Percentiles rank a stretch among this genome's conserved stretches.
Evolutionary conservation across 148 eudicot species (phyloP).

Genomic region (Rhododendron henanense): DNA sequence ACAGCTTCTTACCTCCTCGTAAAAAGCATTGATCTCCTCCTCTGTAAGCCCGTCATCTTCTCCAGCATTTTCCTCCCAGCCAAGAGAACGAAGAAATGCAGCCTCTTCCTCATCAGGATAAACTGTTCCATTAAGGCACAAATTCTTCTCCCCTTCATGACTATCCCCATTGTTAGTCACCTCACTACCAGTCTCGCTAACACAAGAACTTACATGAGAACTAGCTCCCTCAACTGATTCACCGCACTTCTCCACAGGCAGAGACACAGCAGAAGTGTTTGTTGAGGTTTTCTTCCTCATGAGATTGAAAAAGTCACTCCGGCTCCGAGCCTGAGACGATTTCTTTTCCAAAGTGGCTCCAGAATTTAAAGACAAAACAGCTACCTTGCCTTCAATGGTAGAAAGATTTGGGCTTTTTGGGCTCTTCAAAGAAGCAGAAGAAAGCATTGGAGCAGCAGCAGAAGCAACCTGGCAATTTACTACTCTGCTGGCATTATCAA

Average conservation of each 20-base stretch:
- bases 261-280: conserved; percentile 28
- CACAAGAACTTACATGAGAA: conserved; percentile 17
- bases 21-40: conserved; percentile 85
- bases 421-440: conserved; percentile 34
- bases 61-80: conserved; percentile 80
- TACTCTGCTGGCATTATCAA: conserved; percentile 29
- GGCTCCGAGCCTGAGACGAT: conserved; percentile 60
- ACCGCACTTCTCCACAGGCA: conserved; percentile 25
- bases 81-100: conserved; percentile 77
- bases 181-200: conserved; percentile 32
- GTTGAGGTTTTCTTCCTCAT: conserved; percentile 68
- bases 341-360: conserved; percentile 52
- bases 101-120: conserved; percentile 69
- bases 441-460: conserved; percentile 26
- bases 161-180: conserved; percentile 42
- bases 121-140: conserved; percentile 30
- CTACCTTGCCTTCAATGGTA: conserved; percentile 37
- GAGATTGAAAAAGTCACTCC: conserved; percentile 76
- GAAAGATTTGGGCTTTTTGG: conserved; percentile 29
- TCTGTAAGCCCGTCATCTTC: conserved; percentile 88
- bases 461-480: conserved; percentile 37
- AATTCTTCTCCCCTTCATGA: conserved; percentile 27
- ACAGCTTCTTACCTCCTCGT: conserved; percentile 48
- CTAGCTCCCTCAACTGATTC: conserved; percentile 31
- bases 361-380: conserved; percentile 34